phyloP scores from a whole-genome alignment of 2,329 filamentous ascomycete genomes.

The Apiospora hydei region DNA sequence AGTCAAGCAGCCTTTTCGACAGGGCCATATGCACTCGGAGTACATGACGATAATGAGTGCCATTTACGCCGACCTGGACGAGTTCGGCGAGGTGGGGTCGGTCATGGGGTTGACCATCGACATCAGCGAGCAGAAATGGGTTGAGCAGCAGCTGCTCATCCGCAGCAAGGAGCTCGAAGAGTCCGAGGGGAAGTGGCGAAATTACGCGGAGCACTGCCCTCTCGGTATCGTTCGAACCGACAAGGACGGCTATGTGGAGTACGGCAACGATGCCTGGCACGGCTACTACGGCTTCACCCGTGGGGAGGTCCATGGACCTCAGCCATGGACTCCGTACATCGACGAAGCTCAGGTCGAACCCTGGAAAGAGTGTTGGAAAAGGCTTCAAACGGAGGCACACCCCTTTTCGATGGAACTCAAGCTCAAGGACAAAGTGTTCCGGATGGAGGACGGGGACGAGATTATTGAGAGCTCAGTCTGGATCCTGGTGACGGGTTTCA shows the following conservation, averaged over 20 bases:
- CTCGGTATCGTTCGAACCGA: slow-evolving; percentile 39
- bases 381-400: slow-evolving; percentile 27
- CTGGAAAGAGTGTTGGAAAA: slow-evolving; percentile 32
- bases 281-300: slow-evolving; percentile 33
- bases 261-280: slow-evolving; percentile 38
- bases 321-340: slow-evolving; percentile 37
- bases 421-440: slow-evolving; percentile 34
- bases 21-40: slow-evolving; percentile 36
- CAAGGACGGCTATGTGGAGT: slow-evolving; percentile 34
- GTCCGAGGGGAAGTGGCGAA: slow-evolving; percentile 36
- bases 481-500: slow-evolving; percentile 35
- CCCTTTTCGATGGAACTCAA: slow-evolving; percentile 36
- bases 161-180: slow-evolving; percentile 36
- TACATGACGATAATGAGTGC: slow-evolving; percentile 37
- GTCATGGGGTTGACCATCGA: slow-evolving; percentile 39
- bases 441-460: slow-evolving; percentile 34
- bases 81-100: slow-evolving; percentile 34
- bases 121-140: slow-evolving; percentile 40
- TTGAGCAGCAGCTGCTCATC: slow-evolving; percentile 36
- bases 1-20: slow-evolving; percentile 35
- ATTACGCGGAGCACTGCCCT: slow-evolving; percentile 39
- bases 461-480: slow-evolving; percentile 35
- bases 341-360: slow-evolving; percentile 32
- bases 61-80: slow-evolving; percentile 37
- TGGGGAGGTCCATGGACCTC: slow-evolving; percentile 26